Conservation (phyloP, 2,329 filamentous ascomycete species). For the Esteya vermicola region DNA sequence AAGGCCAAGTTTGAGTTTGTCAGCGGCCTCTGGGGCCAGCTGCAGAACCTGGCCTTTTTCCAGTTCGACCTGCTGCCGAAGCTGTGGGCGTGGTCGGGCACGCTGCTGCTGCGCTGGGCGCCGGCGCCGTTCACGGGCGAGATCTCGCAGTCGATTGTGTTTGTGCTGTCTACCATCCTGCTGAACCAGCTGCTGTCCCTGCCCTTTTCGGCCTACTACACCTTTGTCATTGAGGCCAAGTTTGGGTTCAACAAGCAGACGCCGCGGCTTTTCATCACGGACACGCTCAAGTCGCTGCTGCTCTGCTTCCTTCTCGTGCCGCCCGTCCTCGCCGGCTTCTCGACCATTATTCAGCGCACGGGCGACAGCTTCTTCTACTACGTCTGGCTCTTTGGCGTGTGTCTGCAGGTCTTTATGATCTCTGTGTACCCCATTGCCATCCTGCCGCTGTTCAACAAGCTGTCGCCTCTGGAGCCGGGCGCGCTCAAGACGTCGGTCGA, state of each 20-base stretch:
- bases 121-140: constrained; percentile 75
- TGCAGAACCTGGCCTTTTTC: constrained; percentile 81
- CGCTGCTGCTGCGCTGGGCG: constrained; percentile 57
- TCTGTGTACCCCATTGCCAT: constrained; percentile 94
- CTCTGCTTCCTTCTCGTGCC: constrained; percentile 67
- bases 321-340: constrained; percentile 81
- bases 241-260: constrained; percentile 99
- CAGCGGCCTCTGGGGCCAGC: constrained; percentile 67
- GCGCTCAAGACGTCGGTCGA: constrained; percentile 81
- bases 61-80: constrained; percentile 83
- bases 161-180: constrained; percentile 75
- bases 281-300: constrained; percentile 82
- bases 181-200: constrained; percentile 68
- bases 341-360: constrained; percentile 87
- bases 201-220: constrained; percentile 78
- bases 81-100: constrained; percentile 72
- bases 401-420: constrained; percentile 84
- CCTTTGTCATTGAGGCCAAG: constrained; percentile 89
- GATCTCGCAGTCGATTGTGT: constrained; percentile 85
- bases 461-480: constrained; percentile 80
- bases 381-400: constrained; percentile 84
- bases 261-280: constrained; percentile 69
- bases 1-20: constrained; percentile 84
- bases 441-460: constrained; percentile 93
- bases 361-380: constrained; percentile 96